phyloP scores from a whole-genome alignment of 2,329 filamentous ascomycete species.

The Corynespora cassiicola region DNA sequence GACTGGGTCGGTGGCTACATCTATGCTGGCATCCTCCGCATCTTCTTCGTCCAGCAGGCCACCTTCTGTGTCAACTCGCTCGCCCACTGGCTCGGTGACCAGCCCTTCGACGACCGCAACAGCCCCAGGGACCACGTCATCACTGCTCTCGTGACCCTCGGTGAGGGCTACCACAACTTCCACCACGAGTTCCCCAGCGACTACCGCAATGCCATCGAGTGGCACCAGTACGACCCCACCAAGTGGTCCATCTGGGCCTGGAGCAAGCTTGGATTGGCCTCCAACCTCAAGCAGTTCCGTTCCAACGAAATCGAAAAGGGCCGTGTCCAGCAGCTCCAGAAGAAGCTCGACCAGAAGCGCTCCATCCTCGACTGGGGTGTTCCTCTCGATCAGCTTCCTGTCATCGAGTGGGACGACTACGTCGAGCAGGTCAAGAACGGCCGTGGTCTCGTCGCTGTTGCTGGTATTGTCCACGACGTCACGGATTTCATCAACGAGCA shows the following conservation, averaged over 20 bases:
- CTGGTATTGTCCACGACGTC: constrained; percentile 51
- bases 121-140: constrained; percentile 51
- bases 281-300: constrained; percentile 53
- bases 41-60: constrained; percentile 61
- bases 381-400: constrained; percentile 51
- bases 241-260: constrained; percentile 54
- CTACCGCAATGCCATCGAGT: constrained; percentile 52
- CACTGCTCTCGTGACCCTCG: constrained; percentile 51
- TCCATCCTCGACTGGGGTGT: constrained; percentile 51
- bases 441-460: constrained; percentile 48
- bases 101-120: constrained; percentile 54
- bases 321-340: constrained; percentile 51
- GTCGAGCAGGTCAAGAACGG: constrained; percentile 51
- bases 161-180: constrained; percentile 54
- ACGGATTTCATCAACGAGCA: constrained; percentile 52
- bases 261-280: constrained; percentile 52
- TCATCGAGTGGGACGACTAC: constrained; percentile 53
- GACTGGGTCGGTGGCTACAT: constrained; percentile 59
- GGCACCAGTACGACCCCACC: constrained; percentile 52
- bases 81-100: constrained; percentile 59
- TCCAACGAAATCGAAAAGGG: constrained; percentile 54
- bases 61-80: constrained; percentile 63
- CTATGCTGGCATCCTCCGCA: constrained; percentile 59
- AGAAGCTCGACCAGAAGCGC: constrained; percentile 54
- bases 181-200: constrained; percentile 54